Evolutionary conservation across 2,329 filamentous ascomycete species (phyloP), one percentile per base, ranked within the genome.

Genomic region (Ophiostoma triangulosporum): DNA sequence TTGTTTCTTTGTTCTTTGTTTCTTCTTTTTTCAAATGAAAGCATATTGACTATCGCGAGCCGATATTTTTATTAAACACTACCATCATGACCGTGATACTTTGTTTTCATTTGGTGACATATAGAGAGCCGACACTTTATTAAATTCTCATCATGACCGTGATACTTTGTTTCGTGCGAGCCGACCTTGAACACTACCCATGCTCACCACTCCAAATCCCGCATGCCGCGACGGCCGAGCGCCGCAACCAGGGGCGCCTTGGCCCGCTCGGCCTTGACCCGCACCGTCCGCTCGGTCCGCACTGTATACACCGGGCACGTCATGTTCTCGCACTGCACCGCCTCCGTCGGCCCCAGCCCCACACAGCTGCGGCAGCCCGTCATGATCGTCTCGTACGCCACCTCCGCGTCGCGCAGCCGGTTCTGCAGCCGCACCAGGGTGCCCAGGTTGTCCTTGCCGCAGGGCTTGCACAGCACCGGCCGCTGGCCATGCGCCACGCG

Each of bases 271-370:
- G 65, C 65, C 33, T 65, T 63, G 46, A 73, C 65, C 60, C 68
- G 72, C 9, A 75, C 73, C 22, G 66, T 66, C 63, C 86, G 81
- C 65, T 81, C 84, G 52, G 80, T 75, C 14, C 88, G 70, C 31
- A 83, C 83, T 68, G 95, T 97, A 61, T 95, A 97, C 0, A 95
- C 88, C 0, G 90, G 86, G 64, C 93, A 98, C 68, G 95, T 91
- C 65, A 86, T 81, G 65, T 86, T 95, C 63, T 95, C 88, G 64
- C 93, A 98, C 38, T 69, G 74, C n/a, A 96, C 83, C 32, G 85
- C 80, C 35, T 96, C 91, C 2, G 80, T 71, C 58, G 81, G 84
- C 3, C 84, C 74, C 17, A 90, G 64, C 0, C 81, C 83, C 36
- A 88, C 82, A 66, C 93, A 98, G 61, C 79, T 86, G 56, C 84